Percentiles rank a stretch among this genome's conserved stretches.
These are phyloP conservation scores for Microdochium trichocladiopsis DNA, from an alignment of 2,329 filamentous ascomycete genomes.

Conservation along the genomic window DNA sequence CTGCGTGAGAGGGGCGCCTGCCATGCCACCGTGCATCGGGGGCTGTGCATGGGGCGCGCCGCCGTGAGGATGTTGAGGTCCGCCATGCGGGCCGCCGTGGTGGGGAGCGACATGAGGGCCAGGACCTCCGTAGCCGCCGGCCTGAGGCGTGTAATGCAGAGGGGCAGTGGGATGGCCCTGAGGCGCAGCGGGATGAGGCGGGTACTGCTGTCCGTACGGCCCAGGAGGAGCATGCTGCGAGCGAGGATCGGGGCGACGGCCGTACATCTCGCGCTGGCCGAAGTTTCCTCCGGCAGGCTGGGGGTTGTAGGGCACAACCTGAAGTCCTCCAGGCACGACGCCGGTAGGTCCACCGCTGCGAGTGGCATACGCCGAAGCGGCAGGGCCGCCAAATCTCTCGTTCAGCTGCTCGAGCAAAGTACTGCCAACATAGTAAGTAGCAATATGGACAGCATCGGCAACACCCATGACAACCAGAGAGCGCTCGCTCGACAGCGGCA, in stretches of 20 bases:
- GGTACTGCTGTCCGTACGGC: slow-evolving; percentile 68
- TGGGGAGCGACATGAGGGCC: slow-evolving; percentile 74
- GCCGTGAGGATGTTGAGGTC: slow-evolving; percentile 40
- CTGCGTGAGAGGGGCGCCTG: slow-evolving; percentile 83
- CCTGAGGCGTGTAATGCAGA: slow-evolving; percentile 77
- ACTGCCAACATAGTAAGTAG: slow-evolving; percentile 96
- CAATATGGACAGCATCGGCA: slow-evolving; percentile 96
- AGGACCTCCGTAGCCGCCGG: slow-evolving; percentile 62
- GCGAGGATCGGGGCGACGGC: slow-evolving; percentile 64
- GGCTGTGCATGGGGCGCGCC: slow-evolving; percentile 36
- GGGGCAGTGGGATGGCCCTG: slow-evolving; percentile 57
- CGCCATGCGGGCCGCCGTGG: slow-evolving; percentile 54
- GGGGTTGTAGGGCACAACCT: slow-evolving; percentile 96
- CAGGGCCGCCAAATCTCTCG: slow-evolving; percentile 90
- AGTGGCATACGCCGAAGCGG: slow-evolving; percentile 95
- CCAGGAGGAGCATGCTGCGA: slow-evolving; percentile 70
- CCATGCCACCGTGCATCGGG: slow-evolving; percentile 64
- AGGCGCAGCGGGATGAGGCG: slow-evolving; percentile 48
- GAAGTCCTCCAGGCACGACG: slow-evolving; percentile 94
- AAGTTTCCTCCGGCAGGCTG: slow-evolving; percentile 90
- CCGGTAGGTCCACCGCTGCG: slow-evolving; percentile 89
- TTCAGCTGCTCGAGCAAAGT: slow-evolving; percentile 97
- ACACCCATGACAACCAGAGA: slow-evolving; percentile 98
- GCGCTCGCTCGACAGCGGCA: slow-evolving; percentile 91
- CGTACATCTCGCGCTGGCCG: slow-evolving; percentile 81